Evolutionary conservation across 1,284 basidiomycete species (phyloP).

Genomic region (Quambalaria eucalypti): DNA sequence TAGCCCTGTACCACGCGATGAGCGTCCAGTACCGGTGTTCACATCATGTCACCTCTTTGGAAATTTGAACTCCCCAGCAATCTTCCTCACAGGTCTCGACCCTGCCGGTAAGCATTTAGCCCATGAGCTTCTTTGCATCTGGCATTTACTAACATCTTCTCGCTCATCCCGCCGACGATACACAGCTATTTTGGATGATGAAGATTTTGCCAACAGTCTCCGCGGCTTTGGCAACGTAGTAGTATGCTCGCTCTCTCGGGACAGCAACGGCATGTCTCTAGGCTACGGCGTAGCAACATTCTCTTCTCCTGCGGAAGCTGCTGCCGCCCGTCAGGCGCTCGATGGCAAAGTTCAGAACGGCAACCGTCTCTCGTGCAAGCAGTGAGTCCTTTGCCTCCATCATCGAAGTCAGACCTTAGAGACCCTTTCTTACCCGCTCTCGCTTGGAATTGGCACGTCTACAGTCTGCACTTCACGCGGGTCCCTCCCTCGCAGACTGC

Average conservation of each 20-base stretch:
- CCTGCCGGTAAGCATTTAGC: neutral
- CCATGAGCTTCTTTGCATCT: neutral
- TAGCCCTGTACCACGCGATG: no score
- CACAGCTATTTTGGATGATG: conserved; percentile 15
- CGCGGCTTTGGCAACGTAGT: conserved; percentile 10
- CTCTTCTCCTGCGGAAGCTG: conserved; percentile 4
- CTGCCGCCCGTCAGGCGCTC: conserved; percentile 5
- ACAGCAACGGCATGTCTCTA: conserved; percentile 12
- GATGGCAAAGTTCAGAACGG: conserved; percentile 17
- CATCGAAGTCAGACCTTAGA: neutral
- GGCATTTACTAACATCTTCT: conserved; percentile 7
- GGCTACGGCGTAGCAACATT: conserved; percentile 18
- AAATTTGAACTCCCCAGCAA: neutral
- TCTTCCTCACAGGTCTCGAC: neutral
- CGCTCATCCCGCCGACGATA: conserved; percentile 14
- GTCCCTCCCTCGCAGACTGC: neutral
- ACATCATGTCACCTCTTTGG: no score
- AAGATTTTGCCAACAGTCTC: conserved; percentile 10
- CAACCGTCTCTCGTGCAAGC: conserved; percentile 6
- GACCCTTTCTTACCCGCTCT: neutral
- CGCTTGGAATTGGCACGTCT: neutral
- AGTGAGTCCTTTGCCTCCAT: neutral
- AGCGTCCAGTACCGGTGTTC: no score
- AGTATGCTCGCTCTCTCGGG: conserved; percentile 9
- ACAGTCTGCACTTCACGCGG: neutral